These are phyloP conservation scores for Exophiala mesophila DNA, from an alignment of 2,329 filamentous ascomycete genomes.

Conservation along the genomic window DNA sequence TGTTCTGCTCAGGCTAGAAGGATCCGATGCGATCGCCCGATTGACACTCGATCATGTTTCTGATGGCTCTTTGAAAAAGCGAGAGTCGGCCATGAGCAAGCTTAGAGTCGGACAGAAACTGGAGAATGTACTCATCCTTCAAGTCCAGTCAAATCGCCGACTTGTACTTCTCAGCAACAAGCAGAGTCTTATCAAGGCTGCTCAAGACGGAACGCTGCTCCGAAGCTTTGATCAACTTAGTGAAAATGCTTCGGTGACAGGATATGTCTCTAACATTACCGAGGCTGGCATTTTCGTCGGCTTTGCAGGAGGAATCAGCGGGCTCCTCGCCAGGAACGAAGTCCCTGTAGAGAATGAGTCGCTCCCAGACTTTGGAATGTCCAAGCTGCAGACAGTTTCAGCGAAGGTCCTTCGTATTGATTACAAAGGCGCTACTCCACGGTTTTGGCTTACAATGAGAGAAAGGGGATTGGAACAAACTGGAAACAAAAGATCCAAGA, in stretches of 20 bases:
- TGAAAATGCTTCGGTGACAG: conserved; percentile 63
- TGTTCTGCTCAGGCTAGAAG: conserved; percentile 69
- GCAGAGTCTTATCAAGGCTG: conserved; percentile 71
- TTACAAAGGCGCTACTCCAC: conserved; percentile 51
- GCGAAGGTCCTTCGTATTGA: conserved; percentile 71
- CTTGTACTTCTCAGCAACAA: conserved; percentile 77
- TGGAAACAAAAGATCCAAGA: conserved; percentile 27
- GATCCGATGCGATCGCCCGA: conserved; percentile 69
- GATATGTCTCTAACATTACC: conserved; percentile 82
- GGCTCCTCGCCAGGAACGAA: conserved; percentile 73
- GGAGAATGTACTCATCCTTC: conserved; percentile 75
- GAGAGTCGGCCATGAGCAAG: conserved; percentile 68
- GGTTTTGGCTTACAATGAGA: conserved; percentile 63
- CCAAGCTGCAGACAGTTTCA: conserved; percentile 68
- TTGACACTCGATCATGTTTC: conserved; percentile 74
- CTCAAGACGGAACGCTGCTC: conserved; percentile 68
- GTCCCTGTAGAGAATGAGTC: conserved; percentile 65
- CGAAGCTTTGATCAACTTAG: conserved; percentile 65
- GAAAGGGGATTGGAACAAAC: conserved; percentile 43
- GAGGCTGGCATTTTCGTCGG: conserved; percentile 80
- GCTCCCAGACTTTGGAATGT: conserved; percentile 71
- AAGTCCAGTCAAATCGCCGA: conserved; percentile 73
- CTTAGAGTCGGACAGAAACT: conserved; percentile 80
- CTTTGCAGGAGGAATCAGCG: conserved; percentile 72
- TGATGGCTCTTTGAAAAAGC: conserved; percentile 78